Base-by-base conservation (phyloP, 208 protist species). In the Wallacemonas sp. region DNA sequence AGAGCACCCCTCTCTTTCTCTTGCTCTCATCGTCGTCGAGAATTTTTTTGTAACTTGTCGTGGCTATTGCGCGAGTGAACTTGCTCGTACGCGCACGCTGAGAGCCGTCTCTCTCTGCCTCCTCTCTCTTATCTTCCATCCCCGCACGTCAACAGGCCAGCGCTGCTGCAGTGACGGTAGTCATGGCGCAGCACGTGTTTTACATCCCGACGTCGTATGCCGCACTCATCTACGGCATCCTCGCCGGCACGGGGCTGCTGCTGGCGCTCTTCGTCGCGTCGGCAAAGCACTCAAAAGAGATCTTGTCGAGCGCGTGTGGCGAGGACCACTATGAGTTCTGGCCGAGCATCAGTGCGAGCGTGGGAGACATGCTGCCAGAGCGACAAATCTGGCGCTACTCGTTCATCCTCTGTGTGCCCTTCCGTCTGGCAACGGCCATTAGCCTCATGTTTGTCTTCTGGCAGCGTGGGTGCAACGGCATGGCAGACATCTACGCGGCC, bases 291-390 rank as follows among this genome's bases (percentile, higher is more conserved):
- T 48, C 29, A 0, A 70, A 73, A 32, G 73, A 87, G 22, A 65
- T 93, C 13, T 64, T 93, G 15, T 53, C 42, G 12, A 93, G 64
- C 12, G 39, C 37, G 5, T 93, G 87, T 55, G 79, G 83, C 1
- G 53, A 68, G 32, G 66, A 81, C 30, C 78, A 85, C 58, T 78
- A 77, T 22, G 83, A 90, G 68, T 93, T 85, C 55, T 93, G 87
- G 84, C 83, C 83, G 15, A 91, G 81, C 41, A 93, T 90, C 53
- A 89, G 83, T 63, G 71, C 79, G 17, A 73, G 76, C 0, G 85
- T 86, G 12, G 83, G 83, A 12, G 87, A 90, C 59, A 77, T 85
- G 60, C 68, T 78, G 39, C 83, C 87, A 2, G 83, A 93, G 71
- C 73, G 87, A 41, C 83, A 91, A 58, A 79, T 83, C 3, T 91